Base-by-base conservation (phyloP, 345 rosid genomes). In the Arabis alpina region DNA sequence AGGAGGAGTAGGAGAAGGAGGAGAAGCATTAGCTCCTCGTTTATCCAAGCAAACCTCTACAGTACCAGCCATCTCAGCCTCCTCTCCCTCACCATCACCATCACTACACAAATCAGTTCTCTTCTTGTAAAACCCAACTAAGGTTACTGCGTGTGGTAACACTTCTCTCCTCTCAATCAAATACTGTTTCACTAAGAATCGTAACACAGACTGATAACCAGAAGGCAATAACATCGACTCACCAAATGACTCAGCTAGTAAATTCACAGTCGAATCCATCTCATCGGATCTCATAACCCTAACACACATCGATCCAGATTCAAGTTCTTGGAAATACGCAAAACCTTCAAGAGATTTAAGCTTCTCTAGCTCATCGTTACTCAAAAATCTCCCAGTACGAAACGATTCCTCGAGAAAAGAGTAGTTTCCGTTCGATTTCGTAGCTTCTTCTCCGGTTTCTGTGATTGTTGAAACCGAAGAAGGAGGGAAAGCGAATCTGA, bases 91-190 rank as follows among this genome's bases (percentile, higher is more conserved):
- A 15, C 57, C 67, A 64, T 19, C 80, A 15, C 57, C 67, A 64
- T 70, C 82, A 30, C 37, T 24, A 8, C 16, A 10, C 44, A 34
- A 36, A 37, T 50, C 68, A 2, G 36, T 68, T 56, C 65, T 82
- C 30, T 60, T 82, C 78, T 73, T 80, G 44, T 63, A 91, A 77
- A 86, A 89, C 39, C 90, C 96, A 61, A 91, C 64, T 37, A 93
- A 87, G 0, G 94, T 91, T 25, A 82, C 97, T 8, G 94, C 94
- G 80, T 89, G 87, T 0, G 98, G 97, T 84, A 93, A 58, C 73
- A 57, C 72, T 28, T 78, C 74, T 74, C 89, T 78, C 75, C 94
- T 84, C 85, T 91, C 92, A 8, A 81, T 76, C 89, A 93, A 54
- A 79, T 93, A 91, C 80, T 91, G 92, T 78, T 86, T 89, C 80